phyloP scores from a whole-genome alignment of 768 basidiomycete species.

The Basidioascus undulatus region DNA sequence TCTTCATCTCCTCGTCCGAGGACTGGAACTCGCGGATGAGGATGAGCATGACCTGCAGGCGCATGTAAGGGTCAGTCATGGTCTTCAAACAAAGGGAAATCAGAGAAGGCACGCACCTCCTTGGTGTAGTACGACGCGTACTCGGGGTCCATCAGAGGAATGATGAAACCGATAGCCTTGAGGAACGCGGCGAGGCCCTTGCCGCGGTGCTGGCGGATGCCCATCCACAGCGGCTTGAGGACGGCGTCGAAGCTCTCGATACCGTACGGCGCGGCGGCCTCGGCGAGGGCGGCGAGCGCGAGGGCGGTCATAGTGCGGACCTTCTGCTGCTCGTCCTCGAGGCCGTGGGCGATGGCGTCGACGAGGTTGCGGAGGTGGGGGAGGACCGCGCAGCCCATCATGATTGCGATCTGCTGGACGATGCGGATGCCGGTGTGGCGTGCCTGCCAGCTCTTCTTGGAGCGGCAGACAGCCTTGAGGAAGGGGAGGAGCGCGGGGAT shows the following conservation, averaged over 20 bases:
- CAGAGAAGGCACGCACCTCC: constrained; percentile 31
- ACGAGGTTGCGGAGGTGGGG: constrained; percentile 93
- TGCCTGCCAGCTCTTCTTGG: constrained; percentile 99
- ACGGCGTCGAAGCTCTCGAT: constrained; percentile 99
- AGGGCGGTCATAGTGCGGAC: constrained; percentile 89
- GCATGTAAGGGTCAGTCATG: no score
- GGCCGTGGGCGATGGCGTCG: constrained; percentile 77
- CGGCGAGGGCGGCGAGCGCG: constrained; percentile 75
- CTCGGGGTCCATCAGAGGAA: constrained; percentile 98
- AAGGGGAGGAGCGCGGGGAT: constrained; percentile 94
- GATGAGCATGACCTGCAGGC: constrained; percentile 85
- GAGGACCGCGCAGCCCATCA: constrained; percentile 98
- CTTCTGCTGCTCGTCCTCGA: constrained; percentile 87
- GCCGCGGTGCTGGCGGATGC: constrained; percentile 81
- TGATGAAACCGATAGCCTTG: constrained; percentile 97
- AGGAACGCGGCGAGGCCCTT: constrained; percentile 86
- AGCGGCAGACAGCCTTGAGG: constrained; percentile 92
- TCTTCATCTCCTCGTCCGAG: constrained; percentile 99
- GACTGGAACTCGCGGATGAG: constrained; percentile 77
- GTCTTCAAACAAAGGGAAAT: no score
- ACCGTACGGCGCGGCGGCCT: constrained; percentile 93
- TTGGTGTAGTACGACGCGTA: constrained; percentile 98
- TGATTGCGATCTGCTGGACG: constrained; percentile 96
- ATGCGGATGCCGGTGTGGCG: constrained; percentile 98
- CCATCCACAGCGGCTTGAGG: constrained; percentile 76